Conservation (phyloP, 345 rosid species). For the Salix caprea region DNA sequence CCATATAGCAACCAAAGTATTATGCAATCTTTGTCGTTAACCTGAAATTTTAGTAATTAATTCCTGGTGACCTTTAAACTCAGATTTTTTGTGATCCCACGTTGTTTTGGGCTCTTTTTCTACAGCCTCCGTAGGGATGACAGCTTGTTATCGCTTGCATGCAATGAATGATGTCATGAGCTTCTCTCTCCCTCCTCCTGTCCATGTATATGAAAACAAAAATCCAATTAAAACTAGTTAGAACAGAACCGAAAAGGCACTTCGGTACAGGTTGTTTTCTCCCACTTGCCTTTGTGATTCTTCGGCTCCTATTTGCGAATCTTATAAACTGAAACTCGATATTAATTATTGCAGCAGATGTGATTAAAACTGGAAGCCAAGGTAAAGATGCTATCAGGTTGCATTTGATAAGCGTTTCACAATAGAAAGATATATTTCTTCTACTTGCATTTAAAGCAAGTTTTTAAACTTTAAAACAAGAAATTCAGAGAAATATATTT, state of each 20-base stretch:
- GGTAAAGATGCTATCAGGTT: too few relatives aligned
- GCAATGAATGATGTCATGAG: neutral
- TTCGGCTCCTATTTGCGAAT: neutral
- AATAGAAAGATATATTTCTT: too few relatives aligned
- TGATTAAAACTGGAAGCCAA: neutral
- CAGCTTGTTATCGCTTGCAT: conserved; percentile 2
- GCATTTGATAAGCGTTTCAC: too few relatives aligned
- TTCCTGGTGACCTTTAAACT: conserved; percentile 13
- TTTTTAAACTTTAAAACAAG: too few relatives aligned
- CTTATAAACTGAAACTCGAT: neutral
- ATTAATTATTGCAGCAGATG: neutral
- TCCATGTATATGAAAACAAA: neutral
- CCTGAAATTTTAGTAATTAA: neutral
- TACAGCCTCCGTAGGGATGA: neutral
- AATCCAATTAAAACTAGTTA: neutral
- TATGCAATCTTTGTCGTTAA: conserved; percentile 19
- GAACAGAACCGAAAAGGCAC: neutral
- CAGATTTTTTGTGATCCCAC: conserved; percentile 6
- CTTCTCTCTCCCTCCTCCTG: neutral
- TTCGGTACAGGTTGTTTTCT: neutral
- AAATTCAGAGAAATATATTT: too few relatives aligned
- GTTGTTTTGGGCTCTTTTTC: neutral
- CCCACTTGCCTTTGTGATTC: neutral
- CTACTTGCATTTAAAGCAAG: too few relatives aligned
- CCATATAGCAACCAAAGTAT: conserved; percentile 5